Percentiles rank a stretch among this genome's conserved stretches.
phyloP scores from a whole-genome alignment of 768 basidiomycete genomes.

The Rhodocollybia butyracea region DNA sequence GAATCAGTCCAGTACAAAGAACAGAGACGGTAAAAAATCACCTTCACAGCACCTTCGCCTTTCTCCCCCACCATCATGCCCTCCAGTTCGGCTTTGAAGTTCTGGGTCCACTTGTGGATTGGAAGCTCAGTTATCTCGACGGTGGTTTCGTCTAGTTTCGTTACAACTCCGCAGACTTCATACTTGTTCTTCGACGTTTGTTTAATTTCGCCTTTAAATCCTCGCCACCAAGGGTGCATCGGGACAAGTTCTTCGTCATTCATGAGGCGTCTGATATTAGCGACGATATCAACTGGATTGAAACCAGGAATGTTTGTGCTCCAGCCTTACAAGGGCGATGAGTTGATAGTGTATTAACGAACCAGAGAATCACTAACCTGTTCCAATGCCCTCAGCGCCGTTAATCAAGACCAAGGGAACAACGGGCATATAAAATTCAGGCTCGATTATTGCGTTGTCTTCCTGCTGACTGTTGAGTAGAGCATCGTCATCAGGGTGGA shows the following conservation, averaged over 20 bases:
- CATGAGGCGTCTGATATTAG: constrained; percentile 86
- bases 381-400: constrained; percentile 96
- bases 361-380: constrained; percentile 49
- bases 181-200: constrained; percentile 81
- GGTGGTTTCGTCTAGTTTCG: constrained; percentile 81
- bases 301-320: constrained; percentile 89
- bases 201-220: constrained; percentile 88
- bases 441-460: constrained; percentile 84
- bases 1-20: background rate
- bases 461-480: constrained; percentile 84
- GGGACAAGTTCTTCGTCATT: constrained; percentile 74
- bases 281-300: constrained; percentile 89
- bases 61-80: constrained; percentile 81
- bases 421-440: constrained; percentile 91
- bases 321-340: constrained; percentile 64
- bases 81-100: constrained; percentile 91
- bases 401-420: constrained; percentile 89
- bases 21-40: constrained; percentile 19
- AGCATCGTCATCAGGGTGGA: constrained; percentile 81
- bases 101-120: constrained; percentile 92
- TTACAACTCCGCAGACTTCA: constrained; percentile 70
- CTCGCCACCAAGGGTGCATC: constrained; percentile 98
- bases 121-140: constrained; percentile 95
- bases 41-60: constrained; percentile 79
- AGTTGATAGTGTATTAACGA: background rate